Percentiles rank a stretch among this genome's conserved stretches.
Conservation (phyloP, 305 asterid genomes). For the Solanum hybrid region DNA sequence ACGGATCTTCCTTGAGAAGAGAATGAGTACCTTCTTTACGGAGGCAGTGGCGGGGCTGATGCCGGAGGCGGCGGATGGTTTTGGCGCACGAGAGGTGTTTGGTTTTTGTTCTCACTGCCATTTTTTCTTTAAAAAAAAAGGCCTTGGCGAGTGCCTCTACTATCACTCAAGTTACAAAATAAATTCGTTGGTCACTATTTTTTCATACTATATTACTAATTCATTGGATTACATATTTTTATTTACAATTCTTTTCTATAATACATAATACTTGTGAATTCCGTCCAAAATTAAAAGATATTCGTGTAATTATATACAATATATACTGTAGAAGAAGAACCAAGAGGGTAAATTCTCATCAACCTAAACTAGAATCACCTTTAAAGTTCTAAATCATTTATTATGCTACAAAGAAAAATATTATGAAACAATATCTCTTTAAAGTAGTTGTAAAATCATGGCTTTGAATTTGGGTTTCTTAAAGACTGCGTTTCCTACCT, state of each 20-base stretch:
- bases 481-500: not conserved
- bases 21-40: constrained; percentile 37
- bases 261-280: not conserved
- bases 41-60: constrained; percentile 14
- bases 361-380: not conserved
- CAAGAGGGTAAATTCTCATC: not conserved
- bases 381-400: too few species aligned
- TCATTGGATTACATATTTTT: not conserved
- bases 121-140: not conserved
- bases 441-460: not conserved
- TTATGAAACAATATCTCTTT: too few species aligned
- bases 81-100: constrained; percentile 45
- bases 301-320: too few species aligned
- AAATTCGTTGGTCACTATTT: not conserved
- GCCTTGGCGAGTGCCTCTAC: too few species aligned
- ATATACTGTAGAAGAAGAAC: not conserved
- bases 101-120: constrained; percentile 58
- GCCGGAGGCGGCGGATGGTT: constrained; percentile 28
- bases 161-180: not conserved
- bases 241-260: not conserved
- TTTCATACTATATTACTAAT: not conserved
- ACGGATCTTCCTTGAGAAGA: constrained; percentile 69
- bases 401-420: not conserved
- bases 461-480: not conserved
- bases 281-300: not conserved